Evolutionary conservation across 2,329 filamentous ascomycete genomes (phyloP).

Genomic region (Pseudocercospora ulei): DNA sequence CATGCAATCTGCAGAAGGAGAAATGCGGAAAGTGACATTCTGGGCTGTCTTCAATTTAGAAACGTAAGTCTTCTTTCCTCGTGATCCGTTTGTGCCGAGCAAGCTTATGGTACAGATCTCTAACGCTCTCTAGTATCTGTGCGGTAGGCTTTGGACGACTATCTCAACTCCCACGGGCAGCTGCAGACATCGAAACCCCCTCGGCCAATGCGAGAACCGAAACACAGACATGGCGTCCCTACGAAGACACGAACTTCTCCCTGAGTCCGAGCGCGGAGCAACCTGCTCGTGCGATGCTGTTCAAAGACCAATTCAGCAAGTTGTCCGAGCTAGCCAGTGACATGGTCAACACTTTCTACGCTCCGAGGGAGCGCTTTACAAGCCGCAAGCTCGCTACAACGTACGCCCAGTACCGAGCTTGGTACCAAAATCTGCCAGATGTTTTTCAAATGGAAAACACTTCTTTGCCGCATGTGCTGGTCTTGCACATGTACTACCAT

Average conservation of each 20-base stretch:
- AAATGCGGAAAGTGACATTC: slow-evolving; percentile 46
- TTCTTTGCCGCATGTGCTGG: slow-evolving; percentile 62
- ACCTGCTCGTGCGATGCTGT: slow-evolving; percentile 46
- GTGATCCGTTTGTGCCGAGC: background rate
- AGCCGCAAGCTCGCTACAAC: slow-evolving; percentile 54
- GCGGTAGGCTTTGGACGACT: slow-evolving; percentile 42
- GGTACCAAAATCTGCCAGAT: slow-evolving; percentile 60
- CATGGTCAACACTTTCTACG: slow-evolving; percentile 61
- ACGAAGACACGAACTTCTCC: slow-evolving; percentile 31
- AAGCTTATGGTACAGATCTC: background rate
- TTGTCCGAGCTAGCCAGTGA: slow-evolving; percentile 65
- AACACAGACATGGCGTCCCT: slow-evolving; percentile 34
- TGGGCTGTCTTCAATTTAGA: slow-evolving; percentile 47
- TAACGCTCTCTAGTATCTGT: slow-evolving; percentile 35
- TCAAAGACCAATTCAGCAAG: slow-evolving; percentile 52
- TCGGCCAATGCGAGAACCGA: slow-evolving; percentile 32
- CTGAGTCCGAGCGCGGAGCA: slow-evolving; percentile 57
- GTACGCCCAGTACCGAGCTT: slow-evolving; percentile 60
- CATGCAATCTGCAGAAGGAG: slow-evolving; percentile 38
- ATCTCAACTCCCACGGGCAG: slow-evolving; percentile 42
- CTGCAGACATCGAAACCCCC: slow-evolving; percentile 43
- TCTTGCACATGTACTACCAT: slow-evolving; percentile 43
- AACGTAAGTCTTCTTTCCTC: slow-evolving; percentile 33
- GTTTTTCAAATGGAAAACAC: slow-evolving; percentile 56
- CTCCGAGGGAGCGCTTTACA: slow-evolving; percentile 56